Percentiles rank a stretch among this genome's conserved stretches.
These are phyloP conservation scores for Rosellinia necatrix DNA, from an alignment of 2,329 filamentous ascomycete species.

Conservation along the genomic window DNA sequence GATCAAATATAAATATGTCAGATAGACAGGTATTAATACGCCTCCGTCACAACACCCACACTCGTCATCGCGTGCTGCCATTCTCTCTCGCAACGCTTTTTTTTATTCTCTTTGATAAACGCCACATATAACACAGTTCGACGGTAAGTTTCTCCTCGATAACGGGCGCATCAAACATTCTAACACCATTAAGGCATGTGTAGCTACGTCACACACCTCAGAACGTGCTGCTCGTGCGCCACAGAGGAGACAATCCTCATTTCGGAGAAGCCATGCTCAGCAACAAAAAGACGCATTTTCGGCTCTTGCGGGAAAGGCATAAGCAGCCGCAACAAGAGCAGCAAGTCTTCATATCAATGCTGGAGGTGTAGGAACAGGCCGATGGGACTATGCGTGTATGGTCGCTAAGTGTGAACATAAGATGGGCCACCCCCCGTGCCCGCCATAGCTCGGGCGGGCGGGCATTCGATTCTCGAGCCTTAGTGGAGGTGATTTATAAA, in stretches of 20 bases:
- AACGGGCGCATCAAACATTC: not conserved
- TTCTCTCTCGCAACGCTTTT: not conserved
- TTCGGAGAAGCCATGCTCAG: slow-evolving; percentile 45
- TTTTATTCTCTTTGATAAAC: slow-evolving; percentile 1
- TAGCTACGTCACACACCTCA: slow-evolving; percentile 46
- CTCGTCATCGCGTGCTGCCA: not conserved
- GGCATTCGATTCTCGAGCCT: no score
- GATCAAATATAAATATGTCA: slow-evolving; percentile 27
- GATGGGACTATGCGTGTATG: slow-evolving; percentile 27
- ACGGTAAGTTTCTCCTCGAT: slow-evolving; percentile 11
- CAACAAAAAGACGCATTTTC: slow-evolving; percentile 43
- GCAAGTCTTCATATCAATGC: slow-evolving; percentile 42
- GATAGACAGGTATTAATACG: slow-evolving; percentile 3
- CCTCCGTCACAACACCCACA: slow-evolving; percentile 15
- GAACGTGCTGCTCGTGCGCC: slow-evolving; percentile 44
- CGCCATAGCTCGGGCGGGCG: no score
- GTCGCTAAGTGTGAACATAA: slow-evolving; percentile 14
- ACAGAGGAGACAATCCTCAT: slow-evolving; percentile 48
- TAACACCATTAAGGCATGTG: slow-evolving; percentile 42
- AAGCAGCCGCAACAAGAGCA: slow-evolving; percentile 35
- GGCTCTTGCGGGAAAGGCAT: slow-evolving; percentile 46
- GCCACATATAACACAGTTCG: slow-evolving; percentile 26
- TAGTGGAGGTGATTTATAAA: no score
- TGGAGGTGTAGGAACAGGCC: slow-evolving; percentile 46
- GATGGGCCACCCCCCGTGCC: slow-evolving; percentile 2